Percentiles rank a stretch among this genome's conserved stretches.
Conservation (phyloP, 2,329 filamentous ascomycete genomes). For the Hymenoscyphus fructigenus region DNA sequence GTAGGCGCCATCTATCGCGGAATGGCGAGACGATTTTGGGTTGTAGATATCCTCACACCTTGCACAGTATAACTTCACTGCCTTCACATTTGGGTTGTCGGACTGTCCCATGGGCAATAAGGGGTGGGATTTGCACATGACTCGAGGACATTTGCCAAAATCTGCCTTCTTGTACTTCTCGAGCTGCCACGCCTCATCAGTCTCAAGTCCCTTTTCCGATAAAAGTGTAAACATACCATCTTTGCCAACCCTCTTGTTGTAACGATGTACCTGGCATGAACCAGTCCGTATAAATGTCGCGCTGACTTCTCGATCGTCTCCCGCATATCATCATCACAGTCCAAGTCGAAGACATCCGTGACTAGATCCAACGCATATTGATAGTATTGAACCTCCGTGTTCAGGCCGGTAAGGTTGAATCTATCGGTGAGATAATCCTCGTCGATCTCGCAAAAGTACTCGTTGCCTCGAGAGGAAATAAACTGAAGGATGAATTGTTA, state of each 20-base stretch:
- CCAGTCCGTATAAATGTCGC: slow-evolving; percentile 89
- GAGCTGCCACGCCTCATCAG: slow-evolving; percentile 57
- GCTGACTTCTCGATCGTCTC: slow-evolving; percentile 98
- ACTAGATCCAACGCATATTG: slow-evolving; percentile 97
- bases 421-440: slow-evolving; percentile 97
- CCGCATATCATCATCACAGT: slow-evolving; percentile 97
- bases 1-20: slow-evolving; percentile 94
- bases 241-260: slow-evolving; percentile 91
- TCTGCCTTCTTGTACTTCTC: slow-evolving; percentile 99
- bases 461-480: slow-evolving; percentile 94
- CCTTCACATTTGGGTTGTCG: slow-evolving; percentile 81
- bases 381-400: slow-evolving; percentile 97
- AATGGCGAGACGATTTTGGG: slow-evolving; percentile 94
- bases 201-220: neutral
- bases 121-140: slow-evolving; percentile 90
- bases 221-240: slow-evolving; percentile 66
- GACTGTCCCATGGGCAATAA: slow-evolving; percentile 93
- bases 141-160: slow-evolving; percentile 96
- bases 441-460: slow-evolving; percentile 99
- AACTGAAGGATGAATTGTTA: slow-evolving; percentile 61
- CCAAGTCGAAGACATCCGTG: slow-evolving; percentile 96
- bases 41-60: slow-evolving; percentile 99
- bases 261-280: slow-evolving; percentile 95
- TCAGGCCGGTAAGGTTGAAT: slow-evolving; percentile 96
- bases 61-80: slow-evolving; percentile 95